phyloP scores from a whole-genome alignment of 148 eudicot species.

The Dysphania ambrosioides region DNA sequence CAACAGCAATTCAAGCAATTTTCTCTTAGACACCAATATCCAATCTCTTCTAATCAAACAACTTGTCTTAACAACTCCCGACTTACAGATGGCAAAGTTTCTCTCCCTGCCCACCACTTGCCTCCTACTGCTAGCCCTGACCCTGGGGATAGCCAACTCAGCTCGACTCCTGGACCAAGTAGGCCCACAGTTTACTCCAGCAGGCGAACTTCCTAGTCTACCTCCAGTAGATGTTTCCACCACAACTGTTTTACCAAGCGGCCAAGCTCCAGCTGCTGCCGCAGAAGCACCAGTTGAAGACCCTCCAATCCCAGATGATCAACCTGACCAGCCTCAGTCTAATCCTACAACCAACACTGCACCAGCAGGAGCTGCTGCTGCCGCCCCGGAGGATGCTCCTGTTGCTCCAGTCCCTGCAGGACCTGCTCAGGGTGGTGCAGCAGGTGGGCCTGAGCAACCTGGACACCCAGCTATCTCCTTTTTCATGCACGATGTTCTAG shows the following conservation, averaged over 20 bases:
- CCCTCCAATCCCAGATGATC: not conserved
- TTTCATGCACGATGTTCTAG: constrained; percentile 89
- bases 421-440: not conserved
- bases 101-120: constrained; percentile 33
- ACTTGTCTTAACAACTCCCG: not conserved
- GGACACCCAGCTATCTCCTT: constrained; percentile 56
- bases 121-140: constrained; percentile 42
- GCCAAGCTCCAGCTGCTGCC: constrained; percentile 40
- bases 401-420: not conserved
- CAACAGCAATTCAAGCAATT: constrained; percentile 6
- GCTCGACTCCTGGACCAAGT: constrained; percentile 59
- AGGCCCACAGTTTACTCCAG: constrained; percentile 33
- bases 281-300: not conserved
- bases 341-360: constrained; percentile 7
- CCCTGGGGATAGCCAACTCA: constrained; percentile 37
- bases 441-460: constrained; percentile 23
- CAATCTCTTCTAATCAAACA: not conserved
- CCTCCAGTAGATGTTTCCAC: constrained; percentile 28
- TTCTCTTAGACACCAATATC: not conserved
- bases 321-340: constrained; percentile 8
- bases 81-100: constrained; percentile 41
- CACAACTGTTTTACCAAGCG: constrained; percentile 42
- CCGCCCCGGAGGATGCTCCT: not conserved
- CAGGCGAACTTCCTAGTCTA: constrained; percentile 27
- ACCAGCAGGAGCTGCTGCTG: not conserved